phyloP scores from a whole-genome alignment of 2,329 filamentous ascomycete species.

The Alternaria viburni region DNA sequence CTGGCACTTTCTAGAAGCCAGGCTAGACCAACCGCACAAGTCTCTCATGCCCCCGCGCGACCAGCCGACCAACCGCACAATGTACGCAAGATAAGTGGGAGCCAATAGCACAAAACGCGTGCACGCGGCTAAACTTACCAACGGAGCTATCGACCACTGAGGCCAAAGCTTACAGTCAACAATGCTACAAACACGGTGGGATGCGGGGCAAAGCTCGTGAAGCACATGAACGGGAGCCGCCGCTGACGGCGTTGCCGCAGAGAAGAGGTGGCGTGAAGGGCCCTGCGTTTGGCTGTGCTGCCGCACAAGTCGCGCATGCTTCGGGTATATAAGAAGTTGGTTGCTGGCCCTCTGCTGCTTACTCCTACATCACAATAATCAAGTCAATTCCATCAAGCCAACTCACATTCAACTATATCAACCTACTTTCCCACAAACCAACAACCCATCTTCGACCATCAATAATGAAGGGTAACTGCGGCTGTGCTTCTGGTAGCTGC shows the following conservation, averaged over 20 bases:
- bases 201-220: conserved; percentile 1
- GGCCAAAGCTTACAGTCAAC: background rate
- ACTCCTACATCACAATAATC: background rate
- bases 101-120: background rate
- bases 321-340: conserved; percentile 16
- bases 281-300: background rate
- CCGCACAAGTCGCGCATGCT: conserved; percentile 31
- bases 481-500: conserved; percentile 31
- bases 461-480: conserved; percentile 33
- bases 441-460: conserved; percentile 2
- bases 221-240: background rate
- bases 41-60: conserved; percentile 3
- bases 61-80: background rate
- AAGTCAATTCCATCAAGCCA: background rate
- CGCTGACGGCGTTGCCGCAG: background rate
- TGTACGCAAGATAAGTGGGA: background rate
- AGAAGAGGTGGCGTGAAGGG: background rate
- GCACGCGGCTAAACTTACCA: background rate
- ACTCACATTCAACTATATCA: background rate
- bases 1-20: background rate
- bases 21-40: conserved; percentile 16
- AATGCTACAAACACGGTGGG: background rate
- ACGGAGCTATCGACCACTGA: background rate
- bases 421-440: background rate
- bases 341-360: background rate